Evolutionary conservation across 306 rosid species (phyloP), one percentile per base, ranked within the genome.

Genomic region (Leucaena leucocephala): DNA sequence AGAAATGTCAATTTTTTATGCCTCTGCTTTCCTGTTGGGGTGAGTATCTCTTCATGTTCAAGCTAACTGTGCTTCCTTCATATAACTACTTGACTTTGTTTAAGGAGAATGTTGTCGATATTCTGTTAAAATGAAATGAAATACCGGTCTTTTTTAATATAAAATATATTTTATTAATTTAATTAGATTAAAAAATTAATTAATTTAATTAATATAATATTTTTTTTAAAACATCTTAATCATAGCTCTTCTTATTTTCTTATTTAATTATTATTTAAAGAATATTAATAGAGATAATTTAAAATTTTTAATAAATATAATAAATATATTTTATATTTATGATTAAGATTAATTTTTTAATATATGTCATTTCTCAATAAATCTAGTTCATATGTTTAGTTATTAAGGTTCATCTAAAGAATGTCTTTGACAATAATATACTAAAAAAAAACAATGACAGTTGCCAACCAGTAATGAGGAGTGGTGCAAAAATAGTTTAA

Each of bases 1-100:
- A 74, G 91, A 58, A 86, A 81, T 50, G 78, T 58, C 86, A 87
- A 74, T 88, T 88, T 86, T 89, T 86, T 77, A 76, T 62, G 84
- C 68, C 50, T 81, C 74, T 71, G 64, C 55, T 66, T 72, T 72
- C 44, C 6, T 35, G 76, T 15, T 57, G 58, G 76, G 75, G 27
- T 27, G 27, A 27, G 54, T 21, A 8, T 54, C n/a, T 67, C 3
- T 52, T 27, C 16, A 19, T 64, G 50, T 74, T 67, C 8, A 36
- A 65, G 13, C 12, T 38, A 1, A 38, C 27, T 65, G 15, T 6
- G 7, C 5, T 63, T 39, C 48, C 21, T 8, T 66, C 21, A 15
- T 40, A 5, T 39, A n/a, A 39, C 27, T 66, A 8, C 45, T 7
- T 39, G 27, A 27, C 27, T 27, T 27, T 27, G 27, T 27, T 27